Conservation (phyloP, 2,329 filamentous ascomycete species). For the Penicillium fuscoglaucum region DNA sequence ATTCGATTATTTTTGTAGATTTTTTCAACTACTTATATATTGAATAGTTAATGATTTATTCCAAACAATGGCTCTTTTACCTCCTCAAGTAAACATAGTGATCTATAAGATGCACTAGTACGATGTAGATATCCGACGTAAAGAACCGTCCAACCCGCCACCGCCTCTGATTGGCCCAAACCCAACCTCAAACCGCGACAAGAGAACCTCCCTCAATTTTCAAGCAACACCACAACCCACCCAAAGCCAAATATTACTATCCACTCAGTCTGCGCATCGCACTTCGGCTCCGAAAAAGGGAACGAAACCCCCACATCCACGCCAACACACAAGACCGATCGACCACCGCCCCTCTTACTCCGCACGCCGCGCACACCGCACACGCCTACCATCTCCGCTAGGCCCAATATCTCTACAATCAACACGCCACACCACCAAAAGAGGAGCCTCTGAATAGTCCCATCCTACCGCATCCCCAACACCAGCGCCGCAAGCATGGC, state of each 20-base stretch:
- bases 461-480: background rate
- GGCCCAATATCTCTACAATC: background rate
- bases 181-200: constrained; percentile 11
- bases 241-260: background rate
- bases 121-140: background rate
- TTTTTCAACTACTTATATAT: no score
- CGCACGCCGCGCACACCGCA: constrained; percentile 17
- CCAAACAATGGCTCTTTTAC: no score
- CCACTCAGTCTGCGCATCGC: background rate
- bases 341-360: constrained; percentile 19
- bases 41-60: no score
- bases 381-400: background rate
- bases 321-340: background rate
- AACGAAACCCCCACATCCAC: background rate
- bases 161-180: constrained; percentile 23
- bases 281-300: background rate
- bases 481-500: constrained; percentile 19
- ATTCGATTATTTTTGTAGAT: no score
- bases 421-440: background rate
- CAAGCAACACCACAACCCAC: background rate
- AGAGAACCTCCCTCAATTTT: background rate
- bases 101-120: no score
- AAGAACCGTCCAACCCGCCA: constrained; percentile 1
- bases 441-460: background rate
- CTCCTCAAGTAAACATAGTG: no score